A percentile compares a stretch with the other conserved stretches of the same genome.
Evolutionary conservation across 2,329 filamentous ascomycete species (phyloP).

Genomic region (Lasiodiplodia hormozganensis): DNA sequence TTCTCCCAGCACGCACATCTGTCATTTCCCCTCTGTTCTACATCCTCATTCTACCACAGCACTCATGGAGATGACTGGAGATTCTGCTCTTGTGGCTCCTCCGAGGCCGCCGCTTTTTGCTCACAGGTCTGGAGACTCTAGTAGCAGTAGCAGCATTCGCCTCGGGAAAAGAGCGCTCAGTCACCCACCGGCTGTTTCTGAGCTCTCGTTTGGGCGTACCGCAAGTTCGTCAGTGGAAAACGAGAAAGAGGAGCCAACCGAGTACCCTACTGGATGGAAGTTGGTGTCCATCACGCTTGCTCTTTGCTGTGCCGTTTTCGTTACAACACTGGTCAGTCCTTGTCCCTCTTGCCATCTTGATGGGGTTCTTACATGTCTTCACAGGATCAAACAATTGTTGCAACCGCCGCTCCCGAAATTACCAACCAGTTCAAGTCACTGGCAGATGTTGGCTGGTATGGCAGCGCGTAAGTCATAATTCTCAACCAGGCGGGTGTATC

Average conservation of each 20-base stretch:
- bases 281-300: slow-evolving; percentile 38
- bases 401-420: slow-evolving; percentile 40
- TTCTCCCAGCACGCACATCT: neutral
- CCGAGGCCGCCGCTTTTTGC: slow-evolving; percentile 4
- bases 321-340: slow-evolving; percentile 40
- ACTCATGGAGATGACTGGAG: slow-evolving; percentile 8
- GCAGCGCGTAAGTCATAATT: slow-evolving; percentile 46
- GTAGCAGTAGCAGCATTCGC: slow-evolving; percentile 13
- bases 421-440: slow-evolving; percentile 38
- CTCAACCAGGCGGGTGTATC: neutral
- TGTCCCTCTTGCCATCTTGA: slow-evolving; percentile 10
- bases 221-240: neutral
- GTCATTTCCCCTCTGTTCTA: neutral
- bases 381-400: slow-evolving; percentile 36
- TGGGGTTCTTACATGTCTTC: neutral
- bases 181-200: slow-evolving; percentile 13
- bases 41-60: slow-evolving; percentile 1
- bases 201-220: neutral
- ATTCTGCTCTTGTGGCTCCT: neutral
- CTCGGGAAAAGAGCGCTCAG: slow-evolving; percentile 17
- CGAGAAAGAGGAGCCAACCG: slow-evolving; percentile 3
- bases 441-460: slow-evolving; percentile 38
- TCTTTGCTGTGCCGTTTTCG: slow-evolving; percentile 39
- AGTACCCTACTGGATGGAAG: slow-evolving; percentile 35
- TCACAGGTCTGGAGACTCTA: slow-evolving; percentile 11